Percentiles rank a stretch among this genome's conserved stretches.
phyloP scores from a whole-genome alignment of 2,329 filamentous ascomycete genomes.

The Dothiorella sarmentorum region DNA sequence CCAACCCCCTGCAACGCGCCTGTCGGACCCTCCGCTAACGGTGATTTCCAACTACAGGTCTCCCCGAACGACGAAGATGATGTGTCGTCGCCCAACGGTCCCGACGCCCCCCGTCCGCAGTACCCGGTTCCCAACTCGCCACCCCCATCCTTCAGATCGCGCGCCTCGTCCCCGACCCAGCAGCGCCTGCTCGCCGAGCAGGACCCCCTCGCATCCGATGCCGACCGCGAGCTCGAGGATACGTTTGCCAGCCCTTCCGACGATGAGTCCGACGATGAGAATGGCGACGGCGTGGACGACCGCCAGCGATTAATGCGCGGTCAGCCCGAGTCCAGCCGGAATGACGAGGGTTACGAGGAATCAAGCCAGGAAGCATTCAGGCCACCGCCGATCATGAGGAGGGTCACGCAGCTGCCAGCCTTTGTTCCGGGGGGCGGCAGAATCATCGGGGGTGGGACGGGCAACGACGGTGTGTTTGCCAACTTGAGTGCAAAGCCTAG shows the following conservation, averaged over 20 bases:
- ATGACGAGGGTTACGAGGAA: constrained; percentile 10
- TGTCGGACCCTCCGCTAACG: constrained; percentile 1
- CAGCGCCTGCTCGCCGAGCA: constrained; percentile 52
- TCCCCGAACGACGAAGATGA: constrained; percentile 42
- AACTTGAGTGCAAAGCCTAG: constrained; percentile 91
- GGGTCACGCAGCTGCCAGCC: constrained; percentile 53
- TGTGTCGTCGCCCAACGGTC: constrained; percentile 23
- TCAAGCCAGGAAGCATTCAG: constrained; percentile 23
- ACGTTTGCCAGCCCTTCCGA: constrained; percentile 70
- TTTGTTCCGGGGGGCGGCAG: constrained; percentile 48
- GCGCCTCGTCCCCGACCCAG: constrained; percentile 64
- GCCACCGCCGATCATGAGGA: constrained; percentile 41
- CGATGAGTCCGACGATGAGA: constrained; percentile 65
- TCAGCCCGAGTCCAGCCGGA: constrained; percentile 37
- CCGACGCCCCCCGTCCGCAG: constrained; percentile 27
- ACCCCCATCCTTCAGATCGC: constrained; percentile 82
- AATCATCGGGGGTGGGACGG: constrained; percentile 66
- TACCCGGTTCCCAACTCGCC: constrained; percentile 47
- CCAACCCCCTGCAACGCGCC: constrained; percentile 18
- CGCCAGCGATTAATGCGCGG: constrained; percentile 81
- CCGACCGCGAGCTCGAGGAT: constrained; percentile 82
- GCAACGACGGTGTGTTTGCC: constrained; percentile 92
- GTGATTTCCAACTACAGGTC: constrained; percentile 31
- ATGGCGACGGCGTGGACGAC: constrained; percentile 73
- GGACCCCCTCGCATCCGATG: constrained; percentile 52